Evolutionary conservation across 495 filamentous ascomycete genomes (phyloP), one percentile per base, ranked within the genome.

Genomic region (Talaromyces proteolyticus): DNA sequence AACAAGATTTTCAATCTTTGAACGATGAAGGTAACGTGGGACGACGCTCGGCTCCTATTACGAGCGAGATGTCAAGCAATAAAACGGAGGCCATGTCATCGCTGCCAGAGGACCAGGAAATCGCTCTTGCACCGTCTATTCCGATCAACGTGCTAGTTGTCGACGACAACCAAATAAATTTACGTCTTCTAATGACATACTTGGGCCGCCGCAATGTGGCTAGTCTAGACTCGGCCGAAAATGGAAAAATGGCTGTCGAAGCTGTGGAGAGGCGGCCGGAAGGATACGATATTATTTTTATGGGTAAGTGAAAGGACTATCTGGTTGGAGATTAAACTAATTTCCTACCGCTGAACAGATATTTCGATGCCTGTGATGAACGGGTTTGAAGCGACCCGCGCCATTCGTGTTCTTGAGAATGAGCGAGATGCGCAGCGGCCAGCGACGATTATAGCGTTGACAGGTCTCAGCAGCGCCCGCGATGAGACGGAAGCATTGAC

Each of bases 341-440:
- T n/a, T n/a, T n/a, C n/a, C 23, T 22, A 14, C 25, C 46, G 16
- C 21, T 34, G 20, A 19, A 22, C 59, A 77, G 83, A 88, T 47
- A 83, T 89, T 44, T 82, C 80, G 16, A 90, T 91, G 87, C 87
- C 87, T 0, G 67, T 89, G 0, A 85, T 89, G 74, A 82, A 87
- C 49, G 86, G 86, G 6, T 77, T 88, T n/a, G 85, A 86, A 59
- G 78, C 85, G 8, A 87, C 86, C 10, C 75, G 80, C 3, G 74
- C 76, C 8, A 88, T 89, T 49, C 75, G 86, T 7, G 65, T 73
- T 16, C 68, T 86, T 38, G 86, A 90, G 61, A 66, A 61, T 46
- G 72, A 75, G 38, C 57, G 58, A 16, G 62, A 63, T 23, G 56
- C 57, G 40, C 53, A 53, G 24, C 52, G 52, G 12, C 70, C 74